phyloP scores from a whole-genome alignment of 2,329 filamentous ascomycete species.

The Fonsecaea multimorphosa region DNA sequence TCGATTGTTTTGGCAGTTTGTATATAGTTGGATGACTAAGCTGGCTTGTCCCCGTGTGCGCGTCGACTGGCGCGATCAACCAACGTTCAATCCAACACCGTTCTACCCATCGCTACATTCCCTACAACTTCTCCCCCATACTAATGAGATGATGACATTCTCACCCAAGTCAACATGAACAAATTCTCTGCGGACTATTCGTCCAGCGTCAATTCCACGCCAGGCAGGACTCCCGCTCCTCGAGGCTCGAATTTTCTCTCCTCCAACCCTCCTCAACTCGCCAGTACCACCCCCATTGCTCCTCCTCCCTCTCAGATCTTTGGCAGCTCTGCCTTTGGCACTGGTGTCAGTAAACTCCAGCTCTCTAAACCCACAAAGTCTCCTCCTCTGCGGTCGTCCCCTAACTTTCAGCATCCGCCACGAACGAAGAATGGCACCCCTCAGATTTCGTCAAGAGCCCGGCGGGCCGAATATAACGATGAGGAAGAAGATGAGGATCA shows the following conservation, averaged over 20 bases:
- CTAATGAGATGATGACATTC: background rate
- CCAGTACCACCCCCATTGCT: constrained; percentile 57
- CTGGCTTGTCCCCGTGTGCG: background rate
- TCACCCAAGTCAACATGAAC: constrained; percentile 31
- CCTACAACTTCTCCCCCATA: background rate
- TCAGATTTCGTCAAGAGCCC: constrained; percentile 26
- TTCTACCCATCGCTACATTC: background rate
- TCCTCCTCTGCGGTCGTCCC: constrained; percentile 47
- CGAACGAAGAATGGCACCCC: constrained; percentile 42
- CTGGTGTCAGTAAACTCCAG: constrained; percentile 46
- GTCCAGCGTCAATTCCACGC: constrained; percentile 38
- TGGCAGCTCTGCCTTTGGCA: constrained; percentile 57
- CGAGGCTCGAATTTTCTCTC: constrained; percentile 26
- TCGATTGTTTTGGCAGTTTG: background rate
- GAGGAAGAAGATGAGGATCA: constrained; percentile 37
- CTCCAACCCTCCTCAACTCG: constrained; percentile 32
- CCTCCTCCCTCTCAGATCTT: constrained; percentile 59
- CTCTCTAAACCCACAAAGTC: constrained; percentile 49
- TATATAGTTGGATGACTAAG: background rate
- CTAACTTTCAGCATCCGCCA: constrained; percentile 40
- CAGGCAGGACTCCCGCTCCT: constrained; percentile 28
- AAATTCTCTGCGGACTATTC: constrained; percentile 39
- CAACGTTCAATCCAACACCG: constrained; percentile 1
- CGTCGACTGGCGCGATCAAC: background rate
- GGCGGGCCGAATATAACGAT: constrained; percentile 48